Conservation (phyloP, 306 rosid species). For the Senna siamea region DNA sequence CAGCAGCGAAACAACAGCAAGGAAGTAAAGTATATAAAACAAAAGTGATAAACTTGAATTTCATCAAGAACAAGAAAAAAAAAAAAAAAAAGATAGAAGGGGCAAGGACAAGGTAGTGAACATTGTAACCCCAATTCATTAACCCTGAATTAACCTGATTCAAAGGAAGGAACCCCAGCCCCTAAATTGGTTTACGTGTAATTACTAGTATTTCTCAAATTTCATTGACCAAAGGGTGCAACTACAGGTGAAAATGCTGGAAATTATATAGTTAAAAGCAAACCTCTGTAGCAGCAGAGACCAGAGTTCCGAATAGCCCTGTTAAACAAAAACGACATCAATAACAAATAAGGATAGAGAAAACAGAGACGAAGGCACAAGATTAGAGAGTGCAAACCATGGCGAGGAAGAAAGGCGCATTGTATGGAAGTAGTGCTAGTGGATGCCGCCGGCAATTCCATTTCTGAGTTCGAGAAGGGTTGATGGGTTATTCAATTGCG, state of each 20-base stretch:
- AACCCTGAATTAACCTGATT: neutral
- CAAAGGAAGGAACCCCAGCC: neutral
- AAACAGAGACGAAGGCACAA: neutral
- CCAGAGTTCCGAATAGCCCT: constrained; percentile 33
- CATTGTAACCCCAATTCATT: neutral
- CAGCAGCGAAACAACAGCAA: too few species aligned
- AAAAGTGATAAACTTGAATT: too few species aligned
- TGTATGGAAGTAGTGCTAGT: constrained; percentile 26
- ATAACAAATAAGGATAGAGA: constrained; percentile 4
- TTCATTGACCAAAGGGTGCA: neutral
- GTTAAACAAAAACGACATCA: constrained; percentile 26
- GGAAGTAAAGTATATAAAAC: too few species aligned
- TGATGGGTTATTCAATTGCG: neutral
- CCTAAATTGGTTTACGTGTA: neutral
- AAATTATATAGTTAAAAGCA: neutral
- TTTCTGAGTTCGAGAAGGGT: neutral
- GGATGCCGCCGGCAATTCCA: constrained; percentile 34
- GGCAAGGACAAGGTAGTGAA: neutral
- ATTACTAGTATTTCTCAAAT: neutral
- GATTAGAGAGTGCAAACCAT: constrained; percentile 33
- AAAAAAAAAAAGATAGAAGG: neutral
- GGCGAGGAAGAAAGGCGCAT: constrained; percentile 39
- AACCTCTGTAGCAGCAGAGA: constrained; percentile 48
- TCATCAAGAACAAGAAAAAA: too few species aligned
- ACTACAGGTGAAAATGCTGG: too few species aligned